phyloP scores from a whole-genome alignment of 179 eudicot genomes.

The Corrigiola litoralis region DNA sequence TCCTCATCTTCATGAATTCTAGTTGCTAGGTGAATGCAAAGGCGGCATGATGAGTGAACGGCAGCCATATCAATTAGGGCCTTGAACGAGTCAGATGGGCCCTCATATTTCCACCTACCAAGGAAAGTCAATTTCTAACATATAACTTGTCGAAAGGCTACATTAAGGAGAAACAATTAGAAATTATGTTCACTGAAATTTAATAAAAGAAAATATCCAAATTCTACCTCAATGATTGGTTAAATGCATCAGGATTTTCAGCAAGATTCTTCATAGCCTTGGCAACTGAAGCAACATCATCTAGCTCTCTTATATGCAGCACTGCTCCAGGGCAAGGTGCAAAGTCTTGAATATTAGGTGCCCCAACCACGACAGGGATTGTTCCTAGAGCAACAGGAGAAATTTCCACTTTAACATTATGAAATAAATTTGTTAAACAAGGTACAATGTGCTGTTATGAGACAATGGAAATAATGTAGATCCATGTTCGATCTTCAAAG shows the following conservation, averaged over 20 bases:
- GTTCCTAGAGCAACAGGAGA: conserved; percentile 44
- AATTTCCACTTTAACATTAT: neutral
- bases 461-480: too few relatives aligned
- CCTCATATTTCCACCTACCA: conserved; percentile 84
- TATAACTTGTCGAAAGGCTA: too few relatives aligned
- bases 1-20: conserved; percentile 65
- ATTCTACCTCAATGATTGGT: conserved; percentile 66
- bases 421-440: too few relatives aligned
- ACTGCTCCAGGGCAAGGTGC: conserved; percentile 71
- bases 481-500: too few relatives aligned
- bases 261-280: conserved; percentile 79
- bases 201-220: neutral
- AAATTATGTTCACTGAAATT: too few relatives aligned
- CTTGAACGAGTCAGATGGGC: conserved; percentile 92
- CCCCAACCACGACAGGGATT: conserved; percentile 90
- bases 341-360: conserved; percentile 91
- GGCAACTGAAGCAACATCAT: conserved; percentile 59
- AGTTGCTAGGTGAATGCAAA: conserved; percentile 83
- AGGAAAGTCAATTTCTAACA: conserved; percentile 14
- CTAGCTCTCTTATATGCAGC: conserved; percentile 72
- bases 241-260: conserved; percentile 66
- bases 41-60: conserved; percentile 93
- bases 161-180: too few relatives aligned
- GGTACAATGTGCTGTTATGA: too few relatives aligned
- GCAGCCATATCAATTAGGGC: conserved; percentile 97